Base-by-base conservation (phyloP, 371 early-diverging fungal species). In the Furculomyces boomerangus region DNA sequence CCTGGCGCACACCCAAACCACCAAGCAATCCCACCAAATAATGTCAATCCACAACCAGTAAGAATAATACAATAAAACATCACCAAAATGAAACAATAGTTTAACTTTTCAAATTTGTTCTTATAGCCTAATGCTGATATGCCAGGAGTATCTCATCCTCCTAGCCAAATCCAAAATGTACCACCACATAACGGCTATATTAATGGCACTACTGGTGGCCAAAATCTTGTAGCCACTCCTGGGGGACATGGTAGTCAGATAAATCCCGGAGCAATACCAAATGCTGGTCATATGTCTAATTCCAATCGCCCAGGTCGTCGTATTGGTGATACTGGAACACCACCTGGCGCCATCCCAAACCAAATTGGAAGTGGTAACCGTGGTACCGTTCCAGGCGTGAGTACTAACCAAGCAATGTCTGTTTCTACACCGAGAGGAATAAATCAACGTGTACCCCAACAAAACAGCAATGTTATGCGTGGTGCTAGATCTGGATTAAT, bases 401-500 rank as follows among this genome's bases (percentile, higher is more conserved):
- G 13, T 39, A 7, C 46, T n/a, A 5, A 5, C 10, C 24, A 27
- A 27, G 22, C 47, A 27, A 18, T 20, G 40, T 54, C 40, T 30
- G 51, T 8, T 26, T 39, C 58, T 18, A 47, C 56, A 48, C 25
- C 59, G 25, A 50, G 49, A 48, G 44, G 26, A 46, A 39, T 14
- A 29, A 30, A 26, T 16, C 29, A 13, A 37, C 26, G 31, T 1
- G n/a, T 26, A 20, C 31, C 2, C 30, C 16, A 43, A 30, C 30
- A 16, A 14, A 51, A 5, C 5, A 27, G 22, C 10, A 27, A 27
- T 20, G 22, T n/a, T 13, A 45, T 45, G 27, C 60, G 43, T 25
- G 32, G 60, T 13, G 63, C 56, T 7, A 14, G 29, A n/a, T 30
- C 40, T 27, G 44, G 64, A 27, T 44, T 45, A 10, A 63, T 37